A percentile compares a stretch with the other conserved stretches of the same genome.
Conservation (phyloP, 2,329 filamentous ascomycete species). For the Cercospora nicotianae region DNA sequence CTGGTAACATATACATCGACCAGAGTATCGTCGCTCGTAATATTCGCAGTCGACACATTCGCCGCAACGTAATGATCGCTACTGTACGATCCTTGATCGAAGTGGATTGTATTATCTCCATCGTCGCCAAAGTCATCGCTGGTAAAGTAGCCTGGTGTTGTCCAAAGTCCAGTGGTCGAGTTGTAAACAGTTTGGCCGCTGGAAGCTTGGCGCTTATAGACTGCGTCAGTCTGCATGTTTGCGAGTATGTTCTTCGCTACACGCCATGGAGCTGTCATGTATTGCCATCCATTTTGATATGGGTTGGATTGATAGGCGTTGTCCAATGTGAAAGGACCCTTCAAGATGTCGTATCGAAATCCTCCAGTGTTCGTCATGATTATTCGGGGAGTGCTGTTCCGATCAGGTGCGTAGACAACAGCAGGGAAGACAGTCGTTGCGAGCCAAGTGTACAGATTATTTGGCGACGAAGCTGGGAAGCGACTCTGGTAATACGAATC, state of each 20-base stretch:
- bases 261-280: constrained; percentile 41
- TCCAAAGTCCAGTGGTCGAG: constrained; percentile 21
- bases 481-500: constrained; percentile 23
- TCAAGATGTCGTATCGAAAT: constrained; percentile 62
- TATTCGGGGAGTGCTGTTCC: constrained; percentile 52
- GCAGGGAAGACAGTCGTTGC: constrained; percentile 37
- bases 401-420: constrained; percentile 54
- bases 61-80: constrained; percentile 24
- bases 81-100: constrained; percentile 23
- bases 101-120: constrained; percentile 58
- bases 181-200: constrained; percentile 16
- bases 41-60: constrained; percentile 23
- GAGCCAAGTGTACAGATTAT: constrained; percentile 26
- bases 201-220: constrained; percentile 24
- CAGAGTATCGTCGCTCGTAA: constrained; percentile 24
- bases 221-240: constrained; percentile 32
- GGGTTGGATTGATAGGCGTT: constrained; percentile 58
- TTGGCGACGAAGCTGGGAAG: constrained; percentile 15
- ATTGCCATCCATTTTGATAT: constrained; percentile 56
- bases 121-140: constrained; percentile 58
- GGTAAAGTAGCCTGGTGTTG: constrained; percentile 55
- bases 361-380: constrained; percentile 62
- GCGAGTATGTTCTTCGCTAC: constrained; percentile 26
- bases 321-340: constrained; percentile 62
- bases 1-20: constrained; percentile 28